Conservation (phyloP, 2,329 filamentous ascomycete genomes). For the Colletotrichum sp. region DNA sequence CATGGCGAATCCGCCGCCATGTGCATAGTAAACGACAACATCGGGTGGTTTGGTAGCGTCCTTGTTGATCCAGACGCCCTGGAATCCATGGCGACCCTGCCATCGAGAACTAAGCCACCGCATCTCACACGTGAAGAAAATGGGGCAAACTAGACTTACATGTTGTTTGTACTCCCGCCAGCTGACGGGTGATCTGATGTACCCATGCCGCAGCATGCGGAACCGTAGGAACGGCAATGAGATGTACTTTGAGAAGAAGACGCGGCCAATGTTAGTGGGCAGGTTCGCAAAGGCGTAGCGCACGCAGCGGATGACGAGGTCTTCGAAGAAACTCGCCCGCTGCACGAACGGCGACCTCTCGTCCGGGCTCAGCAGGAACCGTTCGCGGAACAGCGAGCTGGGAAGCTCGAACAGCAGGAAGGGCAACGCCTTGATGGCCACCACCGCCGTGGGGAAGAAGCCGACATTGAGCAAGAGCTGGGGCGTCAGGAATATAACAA, state of each 20-base stretch:
- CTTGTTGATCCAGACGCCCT: slow-evolving; percentile 73
- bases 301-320: slow-evolving; percentile 78
- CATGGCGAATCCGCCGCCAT: slow-evolving; percentile 86
- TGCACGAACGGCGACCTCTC: slow-evolving; percentile 62
- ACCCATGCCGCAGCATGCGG: slow-evolving; percentile 76
- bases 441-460: slow-evolving; percentile 60
- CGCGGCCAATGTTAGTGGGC: slow-evolving; percentile 69
- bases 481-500: slow-evolving; percentile 72
- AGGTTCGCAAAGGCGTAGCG: slow-evolving; percentile 78
- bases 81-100: slow-evolving; percentile 35
- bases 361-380: slow-evolving; percentile 50
- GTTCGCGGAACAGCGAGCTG: slow-evolving; percentile 60
- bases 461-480: slow-evolving; percentile 75
- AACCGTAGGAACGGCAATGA: slow-evolving; percentile 77
- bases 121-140: not conserved
- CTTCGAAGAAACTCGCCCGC: slow-evolving; percentile 75
- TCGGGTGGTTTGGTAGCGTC: slow-evolving; percentile 69
- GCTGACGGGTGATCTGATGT: slow-evolving; percentile 63
- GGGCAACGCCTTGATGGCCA: slow-evolving; percentile 67
- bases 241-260: slow-evolving; percentile 80
- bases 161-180: slow-evolving; percentile 61
- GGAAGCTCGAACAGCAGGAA: slow-evolving; percentile 71
- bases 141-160: slow-evolving; percentile 36
- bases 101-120: not conserved
- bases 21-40: slow-evolving; percentile 81